phyloP scores from a whole-genome alignment of 768 basidiomycete species.

The Suillus variegatus region DNA sequence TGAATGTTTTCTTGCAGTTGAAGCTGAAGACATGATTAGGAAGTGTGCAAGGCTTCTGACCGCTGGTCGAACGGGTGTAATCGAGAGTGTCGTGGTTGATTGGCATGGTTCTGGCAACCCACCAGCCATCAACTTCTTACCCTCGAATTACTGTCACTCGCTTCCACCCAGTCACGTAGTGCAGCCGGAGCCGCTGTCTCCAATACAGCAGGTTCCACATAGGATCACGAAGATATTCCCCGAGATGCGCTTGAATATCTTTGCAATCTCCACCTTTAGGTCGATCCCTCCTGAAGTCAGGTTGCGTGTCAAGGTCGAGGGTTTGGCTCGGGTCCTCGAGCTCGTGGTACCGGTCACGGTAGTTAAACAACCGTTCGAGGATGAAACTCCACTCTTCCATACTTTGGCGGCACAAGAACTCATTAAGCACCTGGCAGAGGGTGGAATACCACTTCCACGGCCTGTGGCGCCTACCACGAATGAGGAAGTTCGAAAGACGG shows the following conservation, averaged over 20 bases:
- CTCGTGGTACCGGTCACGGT: constrained; percentile 22
- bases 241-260: constrained; percentile 33
- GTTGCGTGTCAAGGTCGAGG: constrained; percentile 31
- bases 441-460: constrained; percentile 29
- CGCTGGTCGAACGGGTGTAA: constrained; percentile 48
- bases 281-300: constrained; percentile 28
- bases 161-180: constrained; percentile 12
- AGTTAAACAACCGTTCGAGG: constrained; percentile 25
- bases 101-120: constrained; percentile 38
- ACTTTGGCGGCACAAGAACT: constrained; percentile 54
- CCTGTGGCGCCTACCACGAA: constrained; percentile 24
- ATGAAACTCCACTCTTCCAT: constrained; percentile 44
- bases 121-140: background rate
- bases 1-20: constrained; percentile 44
- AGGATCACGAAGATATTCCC: constrained; percentile 32
- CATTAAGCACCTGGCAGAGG: constrained; percentile 50
- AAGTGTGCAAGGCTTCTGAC: constrained; percentile 53
- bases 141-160: constrained; percentile 16
- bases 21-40: constrained; percentile 44
- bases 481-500: constrained; percentile 41
- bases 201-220: constrained; percentile 37
- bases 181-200: constrained; percentile 36
- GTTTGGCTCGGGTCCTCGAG: constrained; percentile 19
- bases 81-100: constrained; percentile 49
- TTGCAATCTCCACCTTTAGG: constrained; percentile 28